Base-by-base conservation (phyloP, 2,329 filamentous ascomycete genomes). In the Arthrobotrys iridis region DNA sequence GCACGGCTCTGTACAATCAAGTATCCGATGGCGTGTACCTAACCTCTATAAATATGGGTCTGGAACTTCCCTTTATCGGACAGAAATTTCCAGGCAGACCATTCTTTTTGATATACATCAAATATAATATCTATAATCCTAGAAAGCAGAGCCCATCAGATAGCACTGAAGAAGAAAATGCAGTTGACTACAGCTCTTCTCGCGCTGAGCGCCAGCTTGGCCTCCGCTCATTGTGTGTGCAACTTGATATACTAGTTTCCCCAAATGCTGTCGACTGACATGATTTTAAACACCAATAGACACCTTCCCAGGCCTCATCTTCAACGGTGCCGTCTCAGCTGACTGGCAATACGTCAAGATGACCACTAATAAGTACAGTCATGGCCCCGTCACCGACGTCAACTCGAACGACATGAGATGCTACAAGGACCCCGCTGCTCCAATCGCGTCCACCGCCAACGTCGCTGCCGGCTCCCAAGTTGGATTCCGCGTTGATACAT, bases 331-430 rank as follows among this genome's bases (percentile, higher is more conserved):
- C 71, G 81, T 80, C 60, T 80, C 82, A 63, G 84, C 83, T 48
- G 82, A 83, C 64, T 84, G 83, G 79, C 81, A 82, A 46, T 86
- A 86, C 81, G 83, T 86, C 78, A 84, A 85, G 76, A 80, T 77
- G 68, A 83, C 83, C 78, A 83, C 81, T 18, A 79, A 79, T 67
- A 41, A 59, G 4, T 76, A 76, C 59, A 77, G 62, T 41, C 84
- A 84, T 81, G 82, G 81, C 7, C 83, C 83, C 58, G 78, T 84
- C 75, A 80, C 79, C 45, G 82, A 84, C 63, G 79, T 83, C 40
- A 82, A 79, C 58, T 82, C 82, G 26, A 77, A 79, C 24, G 79
- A 83, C 77, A 78, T 83, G 65, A 80, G 84, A 55, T 86, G 84
- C 80, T 85, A 86, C 80, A 81, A 82, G 66, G 81, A 82, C 26